These are phyloP conservation scores for Waltergamsia citrina DNA, from an alignment of 2,329 filamentous ascomycete species.

Conservation along the genomic window DNA sequence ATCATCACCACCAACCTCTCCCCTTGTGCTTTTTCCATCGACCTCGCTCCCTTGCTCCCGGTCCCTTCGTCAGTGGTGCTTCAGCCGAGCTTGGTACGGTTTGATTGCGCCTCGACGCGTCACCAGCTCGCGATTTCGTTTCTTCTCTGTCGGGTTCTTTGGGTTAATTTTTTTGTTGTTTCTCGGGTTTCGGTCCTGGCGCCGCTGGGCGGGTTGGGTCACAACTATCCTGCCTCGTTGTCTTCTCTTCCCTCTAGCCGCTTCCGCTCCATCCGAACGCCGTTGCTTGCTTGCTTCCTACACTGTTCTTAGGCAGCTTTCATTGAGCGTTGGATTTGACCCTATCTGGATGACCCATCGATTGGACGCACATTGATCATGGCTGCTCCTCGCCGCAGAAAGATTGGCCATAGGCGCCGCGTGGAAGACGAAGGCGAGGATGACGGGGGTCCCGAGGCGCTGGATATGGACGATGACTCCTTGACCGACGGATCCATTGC, in stretches of 20 bases:
- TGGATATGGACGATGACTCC: conserved; percentile 56
- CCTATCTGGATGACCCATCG: too few species aligned
- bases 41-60: conserved; percentile 4
- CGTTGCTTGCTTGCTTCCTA: too few species aligned
- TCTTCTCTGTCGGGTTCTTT: not conserved
- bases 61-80: conserved; percentile 29
- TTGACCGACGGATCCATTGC: conserved; percentile 53
- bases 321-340: too few species aligned
- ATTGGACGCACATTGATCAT: too few species aligned
- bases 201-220: conserved; percentile 1
- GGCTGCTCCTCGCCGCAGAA: conserved; percentile 47
- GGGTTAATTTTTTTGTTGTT: not conserved
- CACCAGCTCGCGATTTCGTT: not conserved
- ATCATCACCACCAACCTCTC: conserved; percentile 3
- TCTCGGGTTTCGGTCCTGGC: not conserved
- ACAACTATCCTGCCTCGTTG: not conserved
- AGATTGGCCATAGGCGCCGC: conserved; percentile 59
- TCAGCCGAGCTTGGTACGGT: too few species aligned
- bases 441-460: conserved; percentile 44
- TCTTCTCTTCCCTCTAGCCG: not conserved
- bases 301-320: too few species aligned
- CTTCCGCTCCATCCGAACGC: too few species aligned
- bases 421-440: conserved; percentile 65
- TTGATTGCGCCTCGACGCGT: too few species aligned
- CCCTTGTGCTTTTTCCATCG: conserved; percentile 3